A percentile compares a stretch with the other conserved stretches of the same genome.
These are phyloP conservation scores for Aeminium ludgeri DNA, from an alignment of 495 filamentous ascomycete genomes.

Conservation along the genomic window DNA sequence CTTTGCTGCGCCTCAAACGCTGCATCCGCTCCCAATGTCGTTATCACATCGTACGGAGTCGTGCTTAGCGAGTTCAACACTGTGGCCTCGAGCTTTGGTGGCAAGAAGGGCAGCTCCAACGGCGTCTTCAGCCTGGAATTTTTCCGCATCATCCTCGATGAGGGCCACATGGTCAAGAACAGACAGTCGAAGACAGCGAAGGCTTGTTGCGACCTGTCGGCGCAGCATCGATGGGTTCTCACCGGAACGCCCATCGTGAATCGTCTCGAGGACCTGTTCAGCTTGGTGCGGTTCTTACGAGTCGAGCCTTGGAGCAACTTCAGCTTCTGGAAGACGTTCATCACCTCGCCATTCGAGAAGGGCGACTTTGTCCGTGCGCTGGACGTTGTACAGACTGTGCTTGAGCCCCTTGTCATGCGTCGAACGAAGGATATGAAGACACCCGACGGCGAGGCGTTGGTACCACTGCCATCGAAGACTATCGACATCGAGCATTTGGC, in stretches of 20 bases:
- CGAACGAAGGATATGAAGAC: conserved; percentile 97
- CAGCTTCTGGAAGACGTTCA: conserved; percentile 97
- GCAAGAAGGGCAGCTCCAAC: conserved; percentile 40
- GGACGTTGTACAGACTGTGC: conserved; percentile 90
- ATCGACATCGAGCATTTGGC: conserved; percentile 75
- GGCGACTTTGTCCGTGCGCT: conserved; percentile 85
- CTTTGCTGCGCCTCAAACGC: conserved; percentile 62
- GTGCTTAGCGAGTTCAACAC: conserved; percentile 79
- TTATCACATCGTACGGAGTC: conserved; percentile 92
- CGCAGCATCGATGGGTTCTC: conserved; percentile 77
- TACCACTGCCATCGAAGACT: conserved; percentile 64
- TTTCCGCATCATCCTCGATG: conserved; percentile 86
- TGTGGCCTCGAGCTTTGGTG: conserved; percentile 34
- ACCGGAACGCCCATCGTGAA: conserved; percentile 97
- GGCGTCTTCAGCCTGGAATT: conserved; percentile 86
- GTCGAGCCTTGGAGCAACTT: conserved; percentile 98
- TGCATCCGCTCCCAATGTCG: conserved; percentile 60
- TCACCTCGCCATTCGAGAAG: conserved; percentile 88
- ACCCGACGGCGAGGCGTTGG: conserved; percentile 69
- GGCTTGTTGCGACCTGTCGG: conserved; percentile 77
- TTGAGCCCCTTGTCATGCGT: conserved; percentile 88
- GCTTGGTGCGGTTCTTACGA: conserved; percentile 71
- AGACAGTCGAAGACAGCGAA: conserved; percentile 66
- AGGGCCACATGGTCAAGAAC: conserved; percentile 91
- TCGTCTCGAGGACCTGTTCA: conserved; percentile 91